Base-by-base conservation (phyloP, 106 monocot species). In the Platanthera guangdongensis region DNA sequence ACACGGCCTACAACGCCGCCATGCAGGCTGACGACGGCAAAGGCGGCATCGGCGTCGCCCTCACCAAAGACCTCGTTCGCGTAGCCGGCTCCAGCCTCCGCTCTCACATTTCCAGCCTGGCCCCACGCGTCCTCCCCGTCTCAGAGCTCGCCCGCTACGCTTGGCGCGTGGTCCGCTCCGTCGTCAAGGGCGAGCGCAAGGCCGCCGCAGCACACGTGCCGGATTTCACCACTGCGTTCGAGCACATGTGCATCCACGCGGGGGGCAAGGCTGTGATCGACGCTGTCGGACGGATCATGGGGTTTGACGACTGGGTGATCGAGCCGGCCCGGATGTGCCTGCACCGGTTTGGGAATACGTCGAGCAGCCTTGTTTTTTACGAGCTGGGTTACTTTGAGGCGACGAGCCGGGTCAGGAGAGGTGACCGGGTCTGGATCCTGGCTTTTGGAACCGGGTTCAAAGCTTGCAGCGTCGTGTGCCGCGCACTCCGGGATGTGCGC, bases 331-430 rank as follows among this genome's bases (percentile, higher is more conserved):
- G 88, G 77, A 91, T 91, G 91, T 78, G 82, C 49, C 46, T 91
- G 73, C 88, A 91, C 78, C 81, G 88, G 78, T 91, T 91, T 80
- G 91, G 91, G 50, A 91, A 91, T 84, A 91, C 91, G 14, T 88
- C 88, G 0, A 88, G 91, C 57, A 88, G 91, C 39, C 25, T 88
- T 68, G 80, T 91, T 28, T 91, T 91, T 74, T 91, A 91, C 72
- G 91, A 91, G 86, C 73, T 91, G 8, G 86, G 86, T 2, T 91
- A 91, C 74, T 86, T 88, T 74, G 88, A 91, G 80, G 91, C 88
- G 2, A 91, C 88, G 72, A 68, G 21, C 21, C 75, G 86, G 86
- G 19, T 91, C 68, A 79, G 71, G 80, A 47, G 9, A 9, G 81
- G 92, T 2, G 92, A 92, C 30, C 65, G 83, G 70, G 72, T 92